Evolutionary conservation across 257 asterid species (phyloP).

Genomic region (Cruciata laevipes): DNA sequence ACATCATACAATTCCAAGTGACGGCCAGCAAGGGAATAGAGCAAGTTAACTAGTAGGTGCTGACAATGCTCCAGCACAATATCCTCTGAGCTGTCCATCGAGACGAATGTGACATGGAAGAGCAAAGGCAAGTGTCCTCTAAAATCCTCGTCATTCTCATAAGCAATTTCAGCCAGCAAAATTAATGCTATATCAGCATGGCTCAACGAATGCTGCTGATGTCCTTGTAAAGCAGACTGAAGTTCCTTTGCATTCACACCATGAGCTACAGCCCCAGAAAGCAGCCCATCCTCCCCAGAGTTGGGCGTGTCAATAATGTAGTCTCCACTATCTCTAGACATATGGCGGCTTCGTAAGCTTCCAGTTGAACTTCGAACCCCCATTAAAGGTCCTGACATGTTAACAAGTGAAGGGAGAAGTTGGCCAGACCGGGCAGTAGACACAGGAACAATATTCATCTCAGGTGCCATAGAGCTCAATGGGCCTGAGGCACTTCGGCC

Average conservation of each 20-base stretch:
- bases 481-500: conserved; percentile 99
- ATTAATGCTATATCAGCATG: conserved; percentile 96
- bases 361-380: conserved; percentile 97
- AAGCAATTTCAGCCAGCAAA: conserved; percentile 94
- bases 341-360: conserved; percentile 94
- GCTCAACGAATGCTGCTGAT: conserved; percentile 89
- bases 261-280: conserved; percentile 48
- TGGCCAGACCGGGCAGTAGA: conserved; percentile 92
- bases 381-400: conserved; percentile 98
- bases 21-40: conserved; percentile 95
- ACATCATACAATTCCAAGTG: conserved; percentile 94
- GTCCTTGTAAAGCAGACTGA: conserved; percentile 97
- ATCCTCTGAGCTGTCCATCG: conserved; percentile 99
- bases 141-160: conserved; percentile 97
- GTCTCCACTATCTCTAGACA: conserved; percentile 98
- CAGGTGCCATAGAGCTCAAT: conserved; percentile 90
- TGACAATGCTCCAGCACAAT: conserved; percentile 98
- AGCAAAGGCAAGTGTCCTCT: conserved; percentile 95
- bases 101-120: conserved; percentile 95
- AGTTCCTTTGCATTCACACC: conserved; percentile 93
- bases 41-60: conserved; percentile 87
- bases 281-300: conserved; percentile 93
- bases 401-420: conserved; percentile 87
- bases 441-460: conserved; percentile 79
- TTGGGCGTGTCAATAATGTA: conserved; percentile 91